These are phyloP conservation scores for Cytospora leucostoma DNA, from an alignment of 2,329 filamentous ascomycete genomes.

Conservation along the genomic window DNA sequence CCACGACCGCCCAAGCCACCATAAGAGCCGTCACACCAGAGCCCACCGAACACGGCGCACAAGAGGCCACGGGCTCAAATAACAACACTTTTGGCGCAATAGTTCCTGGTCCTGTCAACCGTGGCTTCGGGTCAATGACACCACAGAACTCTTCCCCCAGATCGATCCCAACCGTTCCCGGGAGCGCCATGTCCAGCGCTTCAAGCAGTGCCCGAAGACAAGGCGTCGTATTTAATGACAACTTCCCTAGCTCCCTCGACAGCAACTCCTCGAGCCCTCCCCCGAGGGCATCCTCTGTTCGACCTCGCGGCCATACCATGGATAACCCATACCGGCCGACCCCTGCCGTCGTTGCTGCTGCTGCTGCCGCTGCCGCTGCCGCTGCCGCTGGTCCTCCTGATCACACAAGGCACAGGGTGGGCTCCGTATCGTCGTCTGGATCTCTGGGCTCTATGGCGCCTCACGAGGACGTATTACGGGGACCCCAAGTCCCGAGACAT, in stretches of 20 bases:
- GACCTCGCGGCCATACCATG: constrained; percentile 61
- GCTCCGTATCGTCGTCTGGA: constrained; percentile 67
- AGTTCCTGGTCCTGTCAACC: constrained; percentile 31
- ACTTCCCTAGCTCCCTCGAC: constrained; percentile 53
- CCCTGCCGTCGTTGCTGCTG: constrained; percentile 39
- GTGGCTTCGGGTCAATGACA: constrained; percentile 40
- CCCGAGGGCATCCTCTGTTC: constrained; percentile 42
- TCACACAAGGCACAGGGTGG: constrained; percentile 61
- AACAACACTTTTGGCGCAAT: constrained; percentile 12
- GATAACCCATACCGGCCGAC: constrained; percentile 56
- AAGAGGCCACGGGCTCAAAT: constrained; percentile 32
- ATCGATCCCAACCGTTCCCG: constrained; percentile 43
- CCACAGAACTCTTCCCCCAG: constrained; percentile 49
- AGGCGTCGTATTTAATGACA: constrained; percentile 63
- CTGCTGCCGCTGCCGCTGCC: constrained; percentile 42
- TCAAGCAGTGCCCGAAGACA: constrained; percentile 42
- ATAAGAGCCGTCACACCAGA: constrained; percentile 71
- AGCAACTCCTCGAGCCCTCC: constrained; percentile 47
- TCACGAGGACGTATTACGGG: constrained; percentile 46
- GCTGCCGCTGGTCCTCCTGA: constrained; percentile 44
- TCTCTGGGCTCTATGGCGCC: constrained; percentile 57
- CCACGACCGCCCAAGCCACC: constrained; percentile 41
- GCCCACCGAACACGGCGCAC: constrained; percentile 39
- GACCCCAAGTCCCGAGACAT: constrained; percentile 41
- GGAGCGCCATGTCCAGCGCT: constrained; percentile 40